Conservation (phyloP, 2,329 filamentous ascomycete species). For the Cadophora malorum region DNA sequence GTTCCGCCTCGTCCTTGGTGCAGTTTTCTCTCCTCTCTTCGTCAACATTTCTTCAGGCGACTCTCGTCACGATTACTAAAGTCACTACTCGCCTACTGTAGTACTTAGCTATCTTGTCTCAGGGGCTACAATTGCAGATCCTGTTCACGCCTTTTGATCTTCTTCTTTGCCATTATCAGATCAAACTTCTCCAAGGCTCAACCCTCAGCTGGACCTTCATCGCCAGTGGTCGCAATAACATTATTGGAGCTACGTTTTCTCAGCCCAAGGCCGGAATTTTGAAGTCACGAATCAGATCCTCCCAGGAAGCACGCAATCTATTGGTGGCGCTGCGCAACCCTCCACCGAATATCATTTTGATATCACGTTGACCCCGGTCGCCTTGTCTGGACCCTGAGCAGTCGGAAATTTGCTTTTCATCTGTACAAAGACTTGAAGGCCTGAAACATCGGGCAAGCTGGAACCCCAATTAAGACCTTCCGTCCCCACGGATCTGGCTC, state of each 20-base stretch:
- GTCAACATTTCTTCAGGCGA: not conserved
- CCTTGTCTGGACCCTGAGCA: constrained; percentile 5
- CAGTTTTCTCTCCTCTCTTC: not conserved
- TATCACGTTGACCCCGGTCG: constrained; percentile 8
- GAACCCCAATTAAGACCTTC: constrained; percentile 14
- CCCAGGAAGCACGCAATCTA: constrained; percentile 39
- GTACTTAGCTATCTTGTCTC: not conserved
- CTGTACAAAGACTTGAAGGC: not conserved
- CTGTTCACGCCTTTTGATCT: constrained; percentile 16
- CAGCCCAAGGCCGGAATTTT: not conserved
- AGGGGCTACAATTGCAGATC: not conserved
- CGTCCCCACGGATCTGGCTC: constrained; percentile 33
- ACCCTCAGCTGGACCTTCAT: constrained; percentile 7
- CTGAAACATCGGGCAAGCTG: not conserved
- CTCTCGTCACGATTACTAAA: not conserved
- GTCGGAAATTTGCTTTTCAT: constrained; percentile 19
- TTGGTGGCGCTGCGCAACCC: constrained; percentile 35
- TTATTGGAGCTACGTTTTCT: constrained; percentile 7
- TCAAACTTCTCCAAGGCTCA: constrained; percentile 3
- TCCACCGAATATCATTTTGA: not conserved
- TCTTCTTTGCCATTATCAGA: not conserved
- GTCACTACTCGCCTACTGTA: not conserved
- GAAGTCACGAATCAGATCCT: constrained; percentile 21
- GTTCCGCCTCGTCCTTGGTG: not conserved
- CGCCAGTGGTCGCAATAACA: not conserved